Evolutionary conservation across 495 filamentous ascomycete species (phyloP), one percentile per base, ranked within the genome.

Genomic region (Penicillium egyptiacum): DNA sequence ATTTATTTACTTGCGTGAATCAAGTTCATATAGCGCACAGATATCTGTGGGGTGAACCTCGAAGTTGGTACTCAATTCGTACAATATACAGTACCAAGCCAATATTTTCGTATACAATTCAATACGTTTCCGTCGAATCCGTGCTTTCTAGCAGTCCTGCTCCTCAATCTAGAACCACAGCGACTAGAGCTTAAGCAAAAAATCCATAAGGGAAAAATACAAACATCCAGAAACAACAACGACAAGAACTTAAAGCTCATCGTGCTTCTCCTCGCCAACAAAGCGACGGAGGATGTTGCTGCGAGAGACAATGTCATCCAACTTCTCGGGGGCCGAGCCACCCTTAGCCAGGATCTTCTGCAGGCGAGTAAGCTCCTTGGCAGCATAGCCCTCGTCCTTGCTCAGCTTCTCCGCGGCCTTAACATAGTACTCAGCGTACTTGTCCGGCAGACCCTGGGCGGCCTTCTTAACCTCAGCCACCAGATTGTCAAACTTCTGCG

Each of bases 341-440:
- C 91, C 89, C 84, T 96, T 96, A 69, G 80, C 83, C 49, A 96
- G 68, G 61, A 98, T 81, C 63, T 88, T 86, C 62, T 89, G 78
- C 60, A 98, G 75, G 47, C 94, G 84, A 58, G 82, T 79, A 35
- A 92, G 73, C 82, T 98, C 94, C 85, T 96, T 98, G 62, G 82
- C 76, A 23, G 85, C 90, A 67, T 92, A 96, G 23, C 79, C 85
- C 56, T 86, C 76, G 70, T 86, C 93, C 74, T 87, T 77, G 68
- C 73, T 74, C 40, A 96, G 71, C 85, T 97, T 98, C 62, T 88
- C 81, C 30, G 93, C 83, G 31, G 96, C 95, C 67, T 89, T 89
- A 69, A 94, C 76, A 69, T 98, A 98, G 83, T 98, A 98, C 72
- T 88, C 78, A n/a, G 89, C 90, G 70, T 91, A 95, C 79, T 89